Evolutionary conservation across 495 filamentous ascomycete species (phyloP).

Genomic region (Penicillium cataractarum): DNA sequence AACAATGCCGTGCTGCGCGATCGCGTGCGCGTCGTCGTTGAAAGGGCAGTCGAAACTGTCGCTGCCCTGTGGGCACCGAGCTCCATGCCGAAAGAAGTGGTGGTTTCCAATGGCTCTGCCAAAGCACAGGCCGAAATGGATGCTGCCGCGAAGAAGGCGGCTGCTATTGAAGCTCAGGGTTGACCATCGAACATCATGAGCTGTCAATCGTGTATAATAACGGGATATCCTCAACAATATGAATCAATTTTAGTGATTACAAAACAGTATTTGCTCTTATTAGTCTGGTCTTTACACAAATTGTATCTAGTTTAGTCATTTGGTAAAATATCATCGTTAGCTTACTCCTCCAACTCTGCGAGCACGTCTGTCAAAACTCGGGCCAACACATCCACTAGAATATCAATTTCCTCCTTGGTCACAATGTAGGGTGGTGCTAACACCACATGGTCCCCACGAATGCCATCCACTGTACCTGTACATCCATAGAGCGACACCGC

Average conservation of each 20-base stretch:
- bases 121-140: conserved; percentile 19
- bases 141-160: conserved; percentile 22
- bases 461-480: conserved; percentile 67
- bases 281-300: neutral
- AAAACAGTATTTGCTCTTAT: neutral
- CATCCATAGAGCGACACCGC: conserved; percentile 73
- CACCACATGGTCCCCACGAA: conserved; percentile 73
- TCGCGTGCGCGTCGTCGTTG: conserved; percentile 83
- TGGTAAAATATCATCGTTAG: neutral
- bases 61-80: conserved; percentile 68
- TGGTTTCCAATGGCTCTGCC: conserved; percentile 24
- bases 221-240: conserved; percentile 10
- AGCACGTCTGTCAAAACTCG: conserved; percentile 42
- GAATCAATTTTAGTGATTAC: conserved; percentile 8
- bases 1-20: conserved; percentile 71
- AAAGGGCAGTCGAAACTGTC: conserved; percentile 88
- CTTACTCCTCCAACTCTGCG: conserved; percentile 19
- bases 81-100: conserved; percentile 26
- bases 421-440: conserved; percentile 77
- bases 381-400: conserved; percentile 52
- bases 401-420: conserved; percentile 61
- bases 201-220: conserved; percentile 28
- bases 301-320: conserved; percentile 6
- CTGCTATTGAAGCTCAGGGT: conserved; percentile 33
- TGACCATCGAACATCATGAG: conserved; percentile 16